Conservation (phyloP, 345 rosid genomes). For the Arabis alpina region DNA sequence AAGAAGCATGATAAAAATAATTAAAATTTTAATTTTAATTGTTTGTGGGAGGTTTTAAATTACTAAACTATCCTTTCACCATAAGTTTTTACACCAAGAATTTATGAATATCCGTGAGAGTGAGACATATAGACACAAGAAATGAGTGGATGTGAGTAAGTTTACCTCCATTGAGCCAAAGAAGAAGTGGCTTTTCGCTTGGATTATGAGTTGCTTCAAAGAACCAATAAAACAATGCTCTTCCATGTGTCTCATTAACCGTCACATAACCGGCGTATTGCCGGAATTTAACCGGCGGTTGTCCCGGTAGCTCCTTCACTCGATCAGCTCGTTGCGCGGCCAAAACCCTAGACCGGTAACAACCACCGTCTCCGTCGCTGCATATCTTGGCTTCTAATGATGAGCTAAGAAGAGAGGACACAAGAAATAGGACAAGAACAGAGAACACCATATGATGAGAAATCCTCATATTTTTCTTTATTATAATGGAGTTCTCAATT, state of each 20-base stretch:
- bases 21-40: not conserved
- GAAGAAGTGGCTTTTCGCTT: slow-evolving; percentile 57
- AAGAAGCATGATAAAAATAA: slow-evolving; percentile 23
- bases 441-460: slow-evolving; percentile 29
- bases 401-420: slow-evolving; percentile 31
- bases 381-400: slow-evolving; percentile 30
- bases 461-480: slow-evolving; percentile 6
- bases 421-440: slow-evolving; percentile 41
- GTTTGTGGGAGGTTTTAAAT: not conserved
- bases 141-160: slow-evolving; percentile 11
- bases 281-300: slow-evolving; percentile 62
- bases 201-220: slow-evolving; percentile 63
- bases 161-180: slow-evolving; percentile 91
- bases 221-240: slow-evolving; percentile 88
- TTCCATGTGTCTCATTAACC: slow-evolving; percentile 67
- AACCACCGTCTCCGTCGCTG: slow-evolving; percentile 23
- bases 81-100: slow-evolving; percentile 3
- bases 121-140: not conserved
- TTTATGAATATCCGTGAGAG: slow-evolving; percentile 10
- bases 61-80: not conserved
- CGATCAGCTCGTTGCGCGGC: slow-evolving; percentile 59
- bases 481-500: not conserved
- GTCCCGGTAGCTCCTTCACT: slow-evolving; percentile 67
- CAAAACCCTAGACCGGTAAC: slow-evolving; percentile 39
- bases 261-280: slow-evolving; percentile 90